A percentile compares a stretch with the other conserved stretches of the same genome.
These are phyloP conservation scores for Pulveroboletus frians DNA, from an alignment of 768 basidiomycete species.

Conservation along the genomic window DNA sequence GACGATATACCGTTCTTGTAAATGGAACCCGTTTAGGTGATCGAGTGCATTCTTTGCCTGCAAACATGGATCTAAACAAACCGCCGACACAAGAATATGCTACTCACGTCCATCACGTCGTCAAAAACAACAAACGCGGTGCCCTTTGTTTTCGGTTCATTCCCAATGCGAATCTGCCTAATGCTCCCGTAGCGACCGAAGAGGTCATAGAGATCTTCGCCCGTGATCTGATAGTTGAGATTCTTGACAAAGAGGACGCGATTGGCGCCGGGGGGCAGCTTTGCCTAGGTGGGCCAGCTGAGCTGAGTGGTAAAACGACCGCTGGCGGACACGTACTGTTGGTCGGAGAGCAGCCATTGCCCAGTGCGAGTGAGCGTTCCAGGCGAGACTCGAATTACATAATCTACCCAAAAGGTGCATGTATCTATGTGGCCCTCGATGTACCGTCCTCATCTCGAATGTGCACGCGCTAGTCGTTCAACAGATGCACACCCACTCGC, in stretches of 20 bases:
- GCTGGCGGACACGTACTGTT: conserved; percentile 38
- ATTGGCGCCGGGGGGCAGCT: conserved; percentile 89
- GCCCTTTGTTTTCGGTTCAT: conserved; percentile 86
- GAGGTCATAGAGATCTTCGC: conserved; percentile 92
- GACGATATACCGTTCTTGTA: conserved; percentile 97
- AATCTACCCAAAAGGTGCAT: conserved; percentile 1
- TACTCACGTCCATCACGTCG: conserved; percentile 88
- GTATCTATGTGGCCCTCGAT: too few relatives aligned
- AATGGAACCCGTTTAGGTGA: conserved; percentile 95
- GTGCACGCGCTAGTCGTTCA: conserved; percentile 38
- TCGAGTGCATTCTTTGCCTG: conserved; percentile 96
- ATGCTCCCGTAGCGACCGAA: conserved; percentile 98
- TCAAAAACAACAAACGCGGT: conserved; percentile 97
- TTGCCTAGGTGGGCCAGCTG: conserved; percentile 44
- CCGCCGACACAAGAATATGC: not conserved
- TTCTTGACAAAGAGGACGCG: conserved; percentile 93
- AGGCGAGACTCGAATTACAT: conserved; percentile 16
- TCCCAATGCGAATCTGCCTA: conserved; percentile 91
- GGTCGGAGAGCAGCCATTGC: conserved; percentile 67
- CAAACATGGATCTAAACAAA: conserved; percentile 13
- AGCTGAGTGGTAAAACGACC: not conserved
- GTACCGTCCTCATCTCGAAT: conserved; percentile 8
- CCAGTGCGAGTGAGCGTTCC: conserved; percentile 1
- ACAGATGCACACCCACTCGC: conserved; percentile 56
- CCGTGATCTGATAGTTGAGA: conserved; percentile 86